These are phyloP conservation scores for Pleurotus eryngii DNA, from an alignment of 768 basidiomycete species.

Conservation along the genomic window DNA sequence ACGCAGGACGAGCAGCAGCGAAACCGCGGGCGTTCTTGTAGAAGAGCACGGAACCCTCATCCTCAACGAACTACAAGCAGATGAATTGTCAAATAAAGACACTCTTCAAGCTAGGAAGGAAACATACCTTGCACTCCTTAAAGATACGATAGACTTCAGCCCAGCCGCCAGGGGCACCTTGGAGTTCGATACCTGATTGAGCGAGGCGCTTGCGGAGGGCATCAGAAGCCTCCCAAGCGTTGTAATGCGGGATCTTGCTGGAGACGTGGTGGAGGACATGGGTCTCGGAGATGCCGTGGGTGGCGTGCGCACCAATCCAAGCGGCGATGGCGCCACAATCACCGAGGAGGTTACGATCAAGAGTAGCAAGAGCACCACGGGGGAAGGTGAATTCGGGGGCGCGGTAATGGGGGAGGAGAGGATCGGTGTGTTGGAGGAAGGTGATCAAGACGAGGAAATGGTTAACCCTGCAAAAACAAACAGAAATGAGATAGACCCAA, in stretches of 20 bases:
- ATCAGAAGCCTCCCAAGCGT: conserved; percentile 90
- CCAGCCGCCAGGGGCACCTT: conserved; percentile 79
- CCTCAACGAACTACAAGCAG: conserved; percentile 77
- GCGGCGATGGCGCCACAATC: conserved; percentile 77
- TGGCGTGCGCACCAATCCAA: conserved; percentile 81
- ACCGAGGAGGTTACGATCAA: conserved; percentile 81
- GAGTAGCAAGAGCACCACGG: conserved; percentile 88
- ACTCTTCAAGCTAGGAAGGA: background rate
- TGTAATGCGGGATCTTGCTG: conserved; percentile 96
- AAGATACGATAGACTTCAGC: conserved; percentile 75
- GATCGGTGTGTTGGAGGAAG: conserved; percentile 98
- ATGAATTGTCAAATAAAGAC: too few relatives aligned
- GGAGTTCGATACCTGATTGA: conserved; percentile 55
- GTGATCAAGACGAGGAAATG: conserved; percentile 97
- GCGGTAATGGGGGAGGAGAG: conserved; percentile 91
- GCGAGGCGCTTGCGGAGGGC: conserved; percentile 79
- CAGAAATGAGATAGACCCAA: conserved; percentile 4
- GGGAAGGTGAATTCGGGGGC: conserved; percentile 87
- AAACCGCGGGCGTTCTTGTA: conserved; percentile 86
- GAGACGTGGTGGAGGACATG: conserved; percentile 90
- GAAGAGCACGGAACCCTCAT: conserved; percentile 87
- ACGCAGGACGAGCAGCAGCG: conserved; percentile 65
- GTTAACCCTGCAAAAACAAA: conserved; percentile 54
- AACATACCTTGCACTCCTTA: conserved; percentile 67
- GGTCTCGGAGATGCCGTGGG: conserved; percentile 93